phyloP scores from a whole-genome alignment of 805 yeast species.

The Candida lessepsii region DNA sequence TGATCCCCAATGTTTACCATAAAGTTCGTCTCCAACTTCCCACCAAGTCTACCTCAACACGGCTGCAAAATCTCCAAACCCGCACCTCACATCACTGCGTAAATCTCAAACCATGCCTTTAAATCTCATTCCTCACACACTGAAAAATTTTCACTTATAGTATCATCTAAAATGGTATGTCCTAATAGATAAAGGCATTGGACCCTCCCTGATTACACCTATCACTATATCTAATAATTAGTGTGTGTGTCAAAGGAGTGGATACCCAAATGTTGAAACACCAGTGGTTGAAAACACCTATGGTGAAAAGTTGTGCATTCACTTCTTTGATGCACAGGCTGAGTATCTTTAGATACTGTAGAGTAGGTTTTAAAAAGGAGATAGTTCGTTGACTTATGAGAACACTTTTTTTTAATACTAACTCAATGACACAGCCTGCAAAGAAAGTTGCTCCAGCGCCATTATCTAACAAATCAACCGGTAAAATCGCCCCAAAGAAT shows the following conservation, averaged over 20 bases:
- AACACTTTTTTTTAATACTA: conserved; percentile 8
- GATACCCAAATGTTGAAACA: conserved; percentile 2
- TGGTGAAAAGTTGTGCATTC: conserved; percentile 18
- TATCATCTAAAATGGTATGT: conserved; percentile 16
- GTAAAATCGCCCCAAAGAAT: conserved; percentile 49
- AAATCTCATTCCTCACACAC: neutral
- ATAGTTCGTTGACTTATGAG: conserved; percentile 12
- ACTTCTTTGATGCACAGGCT: conserved; percentile 45
- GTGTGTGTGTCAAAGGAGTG: conserved; percentile 16
- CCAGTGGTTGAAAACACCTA: too few relatives aligned
- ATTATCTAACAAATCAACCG: conserved; percentile 68
- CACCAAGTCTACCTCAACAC: too few relatives aligned
- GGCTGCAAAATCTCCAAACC: too few relatives aligned
- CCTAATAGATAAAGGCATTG: conserved; percentile 12
- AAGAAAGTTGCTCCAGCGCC: conserved; percentile 99
- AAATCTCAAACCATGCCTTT: neutral
- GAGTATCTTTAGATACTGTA: conserved; percentile 43
- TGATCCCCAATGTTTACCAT: too few relatives aligned
- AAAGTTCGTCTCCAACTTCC: too few relatives aligned
- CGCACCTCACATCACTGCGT: too few relatives aligned
- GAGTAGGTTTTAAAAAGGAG: conserved; percentile 25
- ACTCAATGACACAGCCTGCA: conserved; percentile 16
- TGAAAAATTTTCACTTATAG: conserved; percentile 3
- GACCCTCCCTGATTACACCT: conserved; percentile 13
- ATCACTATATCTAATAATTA: conserved; percentile 3